phyloP scores from a whole-genome alignment of 2,329 filamentous ascomycete species.

The Penicillium thymicola region DNA sequence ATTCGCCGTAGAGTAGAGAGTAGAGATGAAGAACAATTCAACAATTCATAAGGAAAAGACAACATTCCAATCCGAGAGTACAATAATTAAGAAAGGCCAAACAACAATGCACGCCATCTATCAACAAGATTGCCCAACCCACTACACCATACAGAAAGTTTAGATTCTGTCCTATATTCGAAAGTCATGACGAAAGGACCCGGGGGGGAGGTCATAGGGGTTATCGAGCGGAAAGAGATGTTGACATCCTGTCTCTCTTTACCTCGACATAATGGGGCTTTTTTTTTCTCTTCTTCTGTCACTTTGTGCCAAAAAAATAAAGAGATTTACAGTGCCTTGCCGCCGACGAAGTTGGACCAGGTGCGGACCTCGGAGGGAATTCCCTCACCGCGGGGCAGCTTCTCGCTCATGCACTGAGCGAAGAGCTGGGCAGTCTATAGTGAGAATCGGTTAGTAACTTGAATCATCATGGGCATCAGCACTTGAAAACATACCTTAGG shows the following conservation, averaged over 20 bases:
- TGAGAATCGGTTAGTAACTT: slow-evolving; percentile 27
- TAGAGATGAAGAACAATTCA: neutral
- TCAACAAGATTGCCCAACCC: slow-evolving; percentile 29
- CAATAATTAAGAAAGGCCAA: slow-evolving; percentile 10
- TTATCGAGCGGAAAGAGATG: slow-evolving; percentile 4
- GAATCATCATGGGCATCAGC: neutral
- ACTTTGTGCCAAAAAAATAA: slow-evolving; percentile 16
- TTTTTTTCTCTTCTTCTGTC: slow-evolving; percentile 8
- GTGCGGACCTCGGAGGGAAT: slow-evolving; percentile 87
- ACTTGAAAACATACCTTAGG: slow-evolving; percentile 67
- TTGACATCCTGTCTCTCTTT: neutral
- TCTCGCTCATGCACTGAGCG: slow-evolving; percentile 94
- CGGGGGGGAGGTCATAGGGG: slow-evolving; percentile 1
- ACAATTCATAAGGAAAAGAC: slow-evolving; percentile 2
- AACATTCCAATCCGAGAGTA: slow-evolving; percentile 7
- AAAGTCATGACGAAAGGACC: slow-evolving; percentile 6
- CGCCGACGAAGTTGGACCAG: slow-evolving; percentile 94
- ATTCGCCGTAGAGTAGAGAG: slow-evolving; percentile 7
- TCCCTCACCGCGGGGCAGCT: slow-evolving; percentile 82
- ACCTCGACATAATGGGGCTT: slow-evolving; percentile 3
- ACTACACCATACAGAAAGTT: slow-evolving; percentile 25
- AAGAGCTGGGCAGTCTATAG: slow-evolving; percentile 87
- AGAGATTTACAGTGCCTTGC: slow-evolving; percentile 47
- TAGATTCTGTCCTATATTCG: neutral
- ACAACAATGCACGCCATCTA: slow-evolving; percentile 30